Evolutionary conservation across 169 alveolate species (phyloP), one percentile per base, ranked within the genome.

Genomic region (Neospora caninum): DNA sequence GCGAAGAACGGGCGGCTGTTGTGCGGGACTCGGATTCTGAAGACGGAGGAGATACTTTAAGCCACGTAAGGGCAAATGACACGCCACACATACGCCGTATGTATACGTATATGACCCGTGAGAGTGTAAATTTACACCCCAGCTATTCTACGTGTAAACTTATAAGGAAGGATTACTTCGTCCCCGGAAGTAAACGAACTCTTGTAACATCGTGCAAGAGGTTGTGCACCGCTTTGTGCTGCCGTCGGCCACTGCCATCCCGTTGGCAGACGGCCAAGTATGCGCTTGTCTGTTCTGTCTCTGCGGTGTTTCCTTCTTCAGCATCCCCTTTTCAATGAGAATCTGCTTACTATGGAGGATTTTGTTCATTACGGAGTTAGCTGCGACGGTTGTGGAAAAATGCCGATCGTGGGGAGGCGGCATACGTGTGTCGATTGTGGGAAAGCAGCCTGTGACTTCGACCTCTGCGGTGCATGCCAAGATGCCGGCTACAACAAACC

Each of bases 281-380:
- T 49, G 58, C 58, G 18, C 58, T 13, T 49, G 9, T 13, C 18
- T 49, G 58, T 49, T 22, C 58, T 64, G 10, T 9, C 34, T 64
- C 25, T 64, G 29, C 34, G 29, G 16, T 34, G 20, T n/a, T 73
- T 9, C 31, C 84, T 13, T 38, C 41, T 73, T 25, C 43, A 73
- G 84, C 84, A 73, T 38, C 84, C 84, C 43, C 49, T 38, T 16
- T 73, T 73, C 84, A 73, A 73, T 34, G 84, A 73, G 84, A 73
- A 73, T 27, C 92, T 88, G 54, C 92, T 88, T 53, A 41, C 34
- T 25, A 34, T 73, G 45, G 84, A 54, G 31, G 92, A 34, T 2
- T 88, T 88, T 39, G 92, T 88, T 13, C 92, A 88, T 73, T 88
- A 88, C 92, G 92, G 92, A 18, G 84, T 88, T 39, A 54, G 39